A percentile compares a stretch with the other conserved stretches of the same genome.
Evolutionary conservation across 345 rosid species (phyloP).

Genomic region (Eucalyptus viminalis): DNA sequence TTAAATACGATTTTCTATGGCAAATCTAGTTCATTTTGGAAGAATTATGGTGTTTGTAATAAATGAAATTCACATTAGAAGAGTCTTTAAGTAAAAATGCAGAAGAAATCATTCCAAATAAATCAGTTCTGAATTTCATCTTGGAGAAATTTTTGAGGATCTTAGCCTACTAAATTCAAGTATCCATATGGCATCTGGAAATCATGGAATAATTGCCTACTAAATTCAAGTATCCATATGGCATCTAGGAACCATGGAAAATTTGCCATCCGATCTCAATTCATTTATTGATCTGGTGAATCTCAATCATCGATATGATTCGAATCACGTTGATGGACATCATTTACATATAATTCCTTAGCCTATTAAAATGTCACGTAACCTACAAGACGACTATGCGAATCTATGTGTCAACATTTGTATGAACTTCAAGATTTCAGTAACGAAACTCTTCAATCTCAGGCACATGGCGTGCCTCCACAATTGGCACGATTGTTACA

Average conservation of each 20-base stretch:
- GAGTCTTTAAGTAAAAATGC: neutral
- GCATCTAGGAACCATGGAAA: neutral
- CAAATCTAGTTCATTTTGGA: neutral
- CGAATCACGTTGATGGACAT: rapidly evolving
- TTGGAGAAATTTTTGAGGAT: rapidly evolving
- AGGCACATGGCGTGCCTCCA: neutral
- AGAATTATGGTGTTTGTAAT: rapidly evolving
- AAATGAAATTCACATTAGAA: neutral
- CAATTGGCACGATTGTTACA: neutral
- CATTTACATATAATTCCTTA: neutral
- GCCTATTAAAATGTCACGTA: neutral
- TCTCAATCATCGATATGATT: neutral
- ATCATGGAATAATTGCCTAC: neutral
- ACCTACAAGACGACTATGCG: rapidly evolving
- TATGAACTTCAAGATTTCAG: neutral
- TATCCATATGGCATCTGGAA: neutral
- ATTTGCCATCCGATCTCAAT: neutral
- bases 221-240: neutral
- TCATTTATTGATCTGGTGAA: neutral
- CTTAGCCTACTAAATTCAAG: neutral
- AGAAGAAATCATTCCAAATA: neutral
- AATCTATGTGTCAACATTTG: neutral
- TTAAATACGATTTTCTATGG: neutral
- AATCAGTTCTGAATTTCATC: neutral
- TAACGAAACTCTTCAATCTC: neutral